phyloP scores from a whole-genome alignment of 495 filamentous ascomycete species.

The Xylaria palmicola region DNA sequence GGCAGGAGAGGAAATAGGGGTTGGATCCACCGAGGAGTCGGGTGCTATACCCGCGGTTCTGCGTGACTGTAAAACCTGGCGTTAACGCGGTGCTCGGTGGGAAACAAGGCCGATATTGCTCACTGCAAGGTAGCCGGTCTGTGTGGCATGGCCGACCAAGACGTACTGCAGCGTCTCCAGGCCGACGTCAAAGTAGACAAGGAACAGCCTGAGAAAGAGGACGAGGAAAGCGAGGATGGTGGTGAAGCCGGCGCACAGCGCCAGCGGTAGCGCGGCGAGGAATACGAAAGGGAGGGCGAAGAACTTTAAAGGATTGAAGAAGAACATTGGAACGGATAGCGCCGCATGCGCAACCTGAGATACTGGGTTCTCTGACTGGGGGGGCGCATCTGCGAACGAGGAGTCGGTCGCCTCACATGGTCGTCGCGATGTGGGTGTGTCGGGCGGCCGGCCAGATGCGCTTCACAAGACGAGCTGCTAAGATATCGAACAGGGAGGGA shows the following conservation, averaged over 20 bases:
- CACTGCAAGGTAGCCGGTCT: constrained; percentile 19
- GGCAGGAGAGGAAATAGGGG: constrained; percentile 8
- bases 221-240: constrained; percentile 63
- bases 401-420: constrained; percentile 8
- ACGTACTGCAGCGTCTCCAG: constrained; percentile 39
- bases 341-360: not conserved
- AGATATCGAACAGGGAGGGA: not conserved
- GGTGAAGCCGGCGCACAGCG: constrained; percentile 67
- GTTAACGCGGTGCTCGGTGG: not conserved
- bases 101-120: not conserved
- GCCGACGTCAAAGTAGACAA: constrained; percentile 70
- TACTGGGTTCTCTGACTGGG: not conserved
- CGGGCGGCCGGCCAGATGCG: not conserved
- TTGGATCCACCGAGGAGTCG: not conserved
- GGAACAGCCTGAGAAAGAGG: constrained; percentile 60
- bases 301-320: constrained; percentile 49
- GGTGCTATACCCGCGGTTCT: not conserved
- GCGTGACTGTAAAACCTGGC: not conserved
- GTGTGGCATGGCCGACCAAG: constrained; percentile 25
- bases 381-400: not conserved
- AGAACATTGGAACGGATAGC: constrained; percentile 35
- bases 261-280: constrained; percentile 66
- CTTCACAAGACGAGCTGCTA: not conserved
- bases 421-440: not conserved
- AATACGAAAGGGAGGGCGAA: constrained; percentile 62